A percentile compares a stretch with the other conserved stretches of the same genome.
phyloP scores from a whole-genome alignment of 2,329 filamentous ascomycete species.

The Gyromitra esculenta region DNA sequence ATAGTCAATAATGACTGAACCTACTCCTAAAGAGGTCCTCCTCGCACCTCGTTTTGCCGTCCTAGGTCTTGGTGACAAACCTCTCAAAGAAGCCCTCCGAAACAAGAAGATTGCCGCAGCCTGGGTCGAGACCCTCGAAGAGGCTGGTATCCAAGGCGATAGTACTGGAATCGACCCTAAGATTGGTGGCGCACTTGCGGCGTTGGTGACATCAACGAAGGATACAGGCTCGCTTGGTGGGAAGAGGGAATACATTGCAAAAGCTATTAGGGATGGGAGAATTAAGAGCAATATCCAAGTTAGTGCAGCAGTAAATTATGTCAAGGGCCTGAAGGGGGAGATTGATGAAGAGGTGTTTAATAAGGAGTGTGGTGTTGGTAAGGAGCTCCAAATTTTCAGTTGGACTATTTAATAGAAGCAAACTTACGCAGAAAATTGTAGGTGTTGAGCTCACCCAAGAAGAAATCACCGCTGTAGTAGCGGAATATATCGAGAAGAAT shows the following conservation, averaged over 20 bases:
- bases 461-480: conserved; percentile 50
- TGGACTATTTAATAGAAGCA: neutral
- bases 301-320: conserved; percentile 56
- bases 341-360: conserved; percentile 47
- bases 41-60: conserved; percentile 52
- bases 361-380: conserved; percentile 56
- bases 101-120: conserved; percentile 57
- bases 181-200: conserved; percentile 50
- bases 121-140: conserved; percentile 54
- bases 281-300: conserved; percentile 56
- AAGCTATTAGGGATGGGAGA: conserved; percentile 53
- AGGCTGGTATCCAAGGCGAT: conserved; percentile 46
- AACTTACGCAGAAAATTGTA: conserved; percentile 24
- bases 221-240: conserved; percentile 49
- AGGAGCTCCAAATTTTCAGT: conserved; percentile 7
- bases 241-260: conserved; percentile 54
- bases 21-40: conserved; percentile 48
- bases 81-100: conserved; percentile 57
- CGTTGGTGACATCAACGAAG: conserved; percentile 55
- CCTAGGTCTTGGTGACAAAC: conserved; percentile 57
- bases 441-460: conserved; percentile 55
- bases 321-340: conserved; percentile 52
- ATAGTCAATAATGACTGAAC: conserved; percentile 52
- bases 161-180: conserved; percentile 48
- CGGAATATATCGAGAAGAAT: conserved; percentile 53